These are phyloP conservation scores for Trichoderma koningii DNA, from an alignment of 2,329 filamentous ascomycete species.

Conservation along the genomic window DNA sequence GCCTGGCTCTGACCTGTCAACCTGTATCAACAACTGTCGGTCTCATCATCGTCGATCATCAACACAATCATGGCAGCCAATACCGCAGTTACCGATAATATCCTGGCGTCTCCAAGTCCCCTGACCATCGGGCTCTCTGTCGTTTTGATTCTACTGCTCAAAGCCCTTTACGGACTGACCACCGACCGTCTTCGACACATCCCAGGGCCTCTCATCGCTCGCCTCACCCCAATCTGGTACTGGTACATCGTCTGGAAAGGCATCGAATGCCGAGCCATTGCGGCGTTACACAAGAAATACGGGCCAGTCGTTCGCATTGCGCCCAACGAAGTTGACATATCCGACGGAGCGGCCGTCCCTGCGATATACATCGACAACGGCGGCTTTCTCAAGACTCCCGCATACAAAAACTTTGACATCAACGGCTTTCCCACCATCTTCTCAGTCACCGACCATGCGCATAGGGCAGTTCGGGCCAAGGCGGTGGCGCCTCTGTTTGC, in stretches of 20 bases:
- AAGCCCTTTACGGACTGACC: not conserved
- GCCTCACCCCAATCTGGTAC: not conserved
- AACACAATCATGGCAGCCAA: not conserved
- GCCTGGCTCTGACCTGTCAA: not conserved
- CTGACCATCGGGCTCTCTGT: not conserved
- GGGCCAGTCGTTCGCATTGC: not conserved
- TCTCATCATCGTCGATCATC: not conserved
- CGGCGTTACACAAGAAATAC: not conserved
- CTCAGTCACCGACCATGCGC: not conserved
- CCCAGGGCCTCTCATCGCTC: slow-evolving; percentile 1
- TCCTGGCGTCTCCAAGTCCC: not conserved
- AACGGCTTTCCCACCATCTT: not conserved
- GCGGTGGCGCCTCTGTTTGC: slow-evolving; percentile 5
- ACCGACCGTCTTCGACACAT: slow-evolving; percentile 6
- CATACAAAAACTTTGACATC: slow-evolving; percentile 9
- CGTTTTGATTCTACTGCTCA: not conserved
- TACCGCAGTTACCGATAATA: too few relatives aligned
- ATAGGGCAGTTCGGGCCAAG: not conserved
- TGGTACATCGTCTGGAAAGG: not conserved
- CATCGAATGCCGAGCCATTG: not conserved
- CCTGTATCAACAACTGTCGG: not conserved
- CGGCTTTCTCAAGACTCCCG: not conserved
- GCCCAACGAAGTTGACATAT: not conserved
- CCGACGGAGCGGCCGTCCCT: not conserved
- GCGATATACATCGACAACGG: not conserved